Evolutionary conservation across 169 alveolate genomes (phyloP), one percentile per base, ranked within the genome.

Genomic region (Blepharisma undulans): DNA sequence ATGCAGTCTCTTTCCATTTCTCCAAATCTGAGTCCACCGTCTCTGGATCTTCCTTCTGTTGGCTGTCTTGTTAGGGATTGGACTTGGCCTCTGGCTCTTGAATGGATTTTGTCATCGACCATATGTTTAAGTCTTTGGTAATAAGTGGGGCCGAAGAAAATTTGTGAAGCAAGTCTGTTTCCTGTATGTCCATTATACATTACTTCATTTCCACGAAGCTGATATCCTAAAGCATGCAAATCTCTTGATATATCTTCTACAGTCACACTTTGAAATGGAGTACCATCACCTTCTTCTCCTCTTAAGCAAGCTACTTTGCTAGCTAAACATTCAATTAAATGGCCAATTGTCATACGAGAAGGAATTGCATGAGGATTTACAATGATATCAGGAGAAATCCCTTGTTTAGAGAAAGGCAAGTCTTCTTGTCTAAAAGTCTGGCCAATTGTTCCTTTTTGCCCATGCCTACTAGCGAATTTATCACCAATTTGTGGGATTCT

Each of bases 1-100:
- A 99, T 99, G 93, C 99, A 99, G 92, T 99, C 99, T 59, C 99
- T 98, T 95, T 99, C 99, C 99, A 99, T 99, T 95, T 99, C 99
- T n/a, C 99, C 99, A 92, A 99, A 99, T 90, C 99, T 93, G 22
- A 98, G 97, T 8, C 99, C 99, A 30, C 99, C 99, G 76, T 97
- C 99, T 92, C 99, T 93, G 25, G 99, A 98, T 89, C 99, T 93
- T 33, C 99, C 99, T 92, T 99, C 99, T 88, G 99, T 99, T 66
- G 99, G 99, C 94, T 99, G 99, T 87, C 99, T 96, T 19, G 99
- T 99, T 86, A 99, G 95, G 92, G 98, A 98, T 76, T 99, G 98
- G n/a, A 99, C 99, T 34, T 99, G 99, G 1, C 99, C 99, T 92
- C 99, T 98, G 10, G 99, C 99, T 87, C 99, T 96, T 16, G 99